These are phyloP conservation scores for Zoysia matrella DNA, from an alignment of 202 grass and related monocot genomes.

Conservation along the genomic window DNA sequence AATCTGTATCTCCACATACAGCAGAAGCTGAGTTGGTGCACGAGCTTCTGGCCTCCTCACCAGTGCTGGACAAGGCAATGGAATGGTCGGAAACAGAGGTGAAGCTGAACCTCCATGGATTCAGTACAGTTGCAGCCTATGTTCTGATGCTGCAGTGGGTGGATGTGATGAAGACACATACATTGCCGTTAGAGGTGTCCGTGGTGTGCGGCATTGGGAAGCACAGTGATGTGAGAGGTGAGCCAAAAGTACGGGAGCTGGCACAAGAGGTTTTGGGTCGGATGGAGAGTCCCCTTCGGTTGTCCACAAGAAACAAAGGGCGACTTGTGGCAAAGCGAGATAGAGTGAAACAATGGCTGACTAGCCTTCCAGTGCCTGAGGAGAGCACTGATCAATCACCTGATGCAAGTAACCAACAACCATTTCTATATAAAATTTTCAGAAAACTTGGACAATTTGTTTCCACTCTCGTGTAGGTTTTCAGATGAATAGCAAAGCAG, in stretches of 20 bases:
- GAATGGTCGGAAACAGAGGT: constrained; percentile 68
- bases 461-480: constrained; percentile 32
- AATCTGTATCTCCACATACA: constrained; percentile 26
- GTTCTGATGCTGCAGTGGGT: constrained; percentile 86
- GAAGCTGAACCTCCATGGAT: constrained; percentile 93
- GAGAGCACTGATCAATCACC: constrained; percentile 10
- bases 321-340: constrained; percentile 66
- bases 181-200: constrained; percentile 63
- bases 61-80: constrained; percentile 55
- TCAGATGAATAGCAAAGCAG: constrained; percentile 26
- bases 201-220: constrained; percentile 83
- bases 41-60: constrained; percentile 59
- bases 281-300: constrained; percentile 69
- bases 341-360: constrained; percentile 66
- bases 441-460: constrained; percentile 40
- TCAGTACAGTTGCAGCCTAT: constrained; percentile 63
- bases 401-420: constrained; percentile 11
- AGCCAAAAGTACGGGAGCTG: constrained; percentile 70
- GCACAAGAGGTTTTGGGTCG: constrained; percentile 62
- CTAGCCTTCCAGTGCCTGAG: constrained; percentile 24
- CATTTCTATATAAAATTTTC: constrained; percentile 28
- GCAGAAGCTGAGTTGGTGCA: constrained; percentile 67
- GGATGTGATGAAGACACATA: constrained; percentile 36
- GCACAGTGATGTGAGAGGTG: constrained; percentile 71
- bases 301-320: constrained; percentile 72